Conservation (phyloP, 139 green algal species). For the Chlamydomonas schloesseri region DNA sequence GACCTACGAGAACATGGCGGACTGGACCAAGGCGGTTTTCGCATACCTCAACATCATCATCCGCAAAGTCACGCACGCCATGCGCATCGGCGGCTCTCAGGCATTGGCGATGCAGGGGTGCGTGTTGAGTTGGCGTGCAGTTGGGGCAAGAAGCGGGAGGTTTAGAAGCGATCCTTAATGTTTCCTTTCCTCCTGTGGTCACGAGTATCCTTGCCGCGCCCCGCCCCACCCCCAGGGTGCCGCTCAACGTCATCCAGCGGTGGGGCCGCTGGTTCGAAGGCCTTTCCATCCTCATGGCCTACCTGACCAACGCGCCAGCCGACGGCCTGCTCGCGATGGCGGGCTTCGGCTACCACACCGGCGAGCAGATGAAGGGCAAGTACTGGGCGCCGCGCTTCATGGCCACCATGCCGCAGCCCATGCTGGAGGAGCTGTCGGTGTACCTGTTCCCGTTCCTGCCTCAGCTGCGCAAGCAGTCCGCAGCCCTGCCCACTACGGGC, state of each 20-base stretch:
- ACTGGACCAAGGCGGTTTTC: neutral
- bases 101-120: neutral
- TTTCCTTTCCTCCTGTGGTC: neutral
- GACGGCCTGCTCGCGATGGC: neutral
- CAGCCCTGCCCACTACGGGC: neutral
- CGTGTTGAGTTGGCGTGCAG: too few relatives aligned
- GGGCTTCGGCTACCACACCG: neutral
- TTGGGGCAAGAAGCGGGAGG: neutral
- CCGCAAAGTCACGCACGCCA: conserved; percentile 12
- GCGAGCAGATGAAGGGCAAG: neutral
- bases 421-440: neutral
- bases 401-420: neutral
- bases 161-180: neutral
- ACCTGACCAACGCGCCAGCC: neutral
- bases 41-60: neutral
- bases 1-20: neutral
- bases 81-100: neutral
- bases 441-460: neutral
- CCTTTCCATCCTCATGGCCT: neutral
- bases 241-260: neutral
- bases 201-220: neutral
- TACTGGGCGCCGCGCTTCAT: neutral
- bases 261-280: neutral
- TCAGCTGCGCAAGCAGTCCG: neutral
- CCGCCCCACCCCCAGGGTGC: neutral